Percentiles rank a stretch among this genome's conserved stretches.
These are phyloP conservation scores for Penicillium sp. DNA, from an alignment of 2,329 filamentous ascomycete genomes.

Conservation along the genomic window DNA sequence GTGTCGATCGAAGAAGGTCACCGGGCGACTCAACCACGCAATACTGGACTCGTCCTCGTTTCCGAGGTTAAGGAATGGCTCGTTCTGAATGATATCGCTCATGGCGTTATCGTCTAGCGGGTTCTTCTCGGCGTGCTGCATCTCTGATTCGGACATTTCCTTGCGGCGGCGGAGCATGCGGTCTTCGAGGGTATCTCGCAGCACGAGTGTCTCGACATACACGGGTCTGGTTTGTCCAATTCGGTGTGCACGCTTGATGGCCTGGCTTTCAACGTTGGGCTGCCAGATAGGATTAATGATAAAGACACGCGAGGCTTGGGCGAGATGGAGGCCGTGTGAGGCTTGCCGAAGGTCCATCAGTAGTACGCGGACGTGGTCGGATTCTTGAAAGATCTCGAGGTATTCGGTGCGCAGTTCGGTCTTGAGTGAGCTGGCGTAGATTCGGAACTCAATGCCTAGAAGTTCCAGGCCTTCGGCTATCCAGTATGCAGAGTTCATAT, in stretches of 20 bases:
- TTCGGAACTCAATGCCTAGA: slow-evolving; percentile 56
- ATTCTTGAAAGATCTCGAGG: slow-evolving; percentile 69
- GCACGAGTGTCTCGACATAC: slow-evolving; percentile 76
- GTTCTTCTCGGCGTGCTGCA: slow-evolving; percentile 52
- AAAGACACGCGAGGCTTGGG: slow-evolving; percentile 74
- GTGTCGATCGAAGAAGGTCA: slow-evolving; percentile 38
- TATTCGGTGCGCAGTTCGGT: slow-evolving; percentile 64
- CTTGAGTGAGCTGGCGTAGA: slow-evolving; percentile 52
- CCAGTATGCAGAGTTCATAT: slow-evolving; percentile 80
- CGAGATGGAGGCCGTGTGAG: slow-evolving; percentile 80
- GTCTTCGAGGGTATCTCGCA: slow-evolving; percentile 77
- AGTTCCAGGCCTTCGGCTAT: slow-evolving; percentile 76
- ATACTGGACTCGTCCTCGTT: slow-evolving; percentile 25
- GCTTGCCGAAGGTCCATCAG: slow-evolving; percentile 90
- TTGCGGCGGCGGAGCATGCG: slow-evolving; percentile 68
- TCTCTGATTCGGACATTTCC: slow-evolving; percentile 62
- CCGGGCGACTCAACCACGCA: slow-evolving; percentile 27
- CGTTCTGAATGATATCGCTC: slow-evolving; percentile 54
- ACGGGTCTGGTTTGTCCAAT: slow-evolving; percentile 78
- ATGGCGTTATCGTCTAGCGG: slow-evolving; percentile 56
- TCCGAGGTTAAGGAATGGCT: slow-evolving; percentile 44
- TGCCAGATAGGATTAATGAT: slow-evolving; percentile 86
- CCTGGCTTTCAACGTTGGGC: slow-evolving; percentile 78
- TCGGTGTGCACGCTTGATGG: slow-evolving; percentile 80
- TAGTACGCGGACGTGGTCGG: slow-evolving; percentile 64